These are phyloP conservation scores for Candida easanensis DNA, from an alignment of 805 yeast species.

Conservation along the genomic window DNA sequence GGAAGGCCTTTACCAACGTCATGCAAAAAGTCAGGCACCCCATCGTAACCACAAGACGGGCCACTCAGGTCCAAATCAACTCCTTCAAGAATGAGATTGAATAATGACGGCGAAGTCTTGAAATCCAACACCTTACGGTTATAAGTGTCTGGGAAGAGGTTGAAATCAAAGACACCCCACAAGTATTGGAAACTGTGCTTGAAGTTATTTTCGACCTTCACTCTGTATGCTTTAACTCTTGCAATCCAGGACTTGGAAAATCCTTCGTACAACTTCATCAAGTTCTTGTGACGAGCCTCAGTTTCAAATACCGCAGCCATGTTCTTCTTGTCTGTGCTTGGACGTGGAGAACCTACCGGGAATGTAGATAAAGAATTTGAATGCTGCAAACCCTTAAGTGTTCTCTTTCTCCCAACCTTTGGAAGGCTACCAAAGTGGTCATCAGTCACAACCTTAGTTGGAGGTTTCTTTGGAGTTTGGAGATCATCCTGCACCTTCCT, in stretches of 20 bases:
- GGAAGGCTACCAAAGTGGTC: constrained; percentile 7
- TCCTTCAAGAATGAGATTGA: constrained; percentile 48
- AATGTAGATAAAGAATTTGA: constrained; percentile 4
- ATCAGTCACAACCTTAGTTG: constrained; percentile 11
- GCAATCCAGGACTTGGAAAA: constrained; percentile 70
- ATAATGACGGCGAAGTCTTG: constrained; percentile 48
- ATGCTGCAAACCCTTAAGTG: constrained; percentile 5
- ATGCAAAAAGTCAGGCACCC: constrained; percentile 60
- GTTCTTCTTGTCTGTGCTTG: neutral
- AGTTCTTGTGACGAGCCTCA: neutral
- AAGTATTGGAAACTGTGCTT: constrained; percentile 37
- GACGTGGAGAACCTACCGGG: constrained; percentile 1
- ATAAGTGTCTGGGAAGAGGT: constrained; percentile 36
- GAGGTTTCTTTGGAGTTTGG: constrained; percentile 8
- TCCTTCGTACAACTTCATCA: constrained; percentile 35
- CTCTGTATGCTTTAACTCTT: constrained; percentile 49
- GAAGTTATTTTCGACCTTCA: constrained; percentile 38
- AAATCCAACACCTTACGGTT: constrained; percentile 47
- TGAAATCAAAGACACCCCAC: constrained; percentile 37
- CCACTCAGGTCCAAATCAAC: constrained; percentile 45
- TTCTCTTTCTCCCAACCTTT: constrained; percentile 6
- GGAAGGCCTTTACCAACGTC: constrained; percentile 86
- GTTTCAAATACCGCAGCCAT: neutral
- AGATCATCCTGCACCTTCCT: constrained; percentile 24
- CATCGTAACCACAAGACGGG: constrained; percentile 49